phyloP scores from a whole-genome alignment of 2,329 filamentous ascomycete genomes.

The Colletotrichum chlorophyti region DNA sequence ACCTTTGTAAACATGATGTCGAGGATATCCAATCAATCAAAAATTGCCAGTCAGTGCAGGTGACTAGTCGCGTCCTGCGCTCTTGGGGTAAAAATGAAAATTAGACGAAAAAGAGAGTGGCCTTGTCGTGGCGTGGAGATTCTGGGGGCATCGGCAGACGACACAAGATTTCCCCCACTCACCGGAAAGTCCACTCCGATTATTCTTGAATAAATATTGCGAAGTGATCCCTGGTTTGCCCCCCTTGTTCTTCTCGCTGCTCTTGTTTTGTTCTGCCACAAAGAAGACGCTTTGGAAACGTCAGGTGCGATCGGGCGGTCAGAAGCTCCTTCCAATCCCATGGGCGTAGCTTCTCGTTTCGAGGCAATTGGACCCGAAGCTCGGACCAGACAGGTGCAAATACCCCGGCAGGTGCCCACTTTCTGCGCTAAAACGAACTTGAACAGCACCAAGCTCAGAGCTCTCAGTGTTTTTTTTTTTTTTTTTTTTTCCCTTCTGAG shows the following conservation, averaged over 20 bases:
- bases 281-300: conserved; percentile 2
- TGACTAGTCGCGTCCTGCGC: no score
- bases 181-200: conserved; percentile 11
- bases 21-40: no score
- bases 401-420: neutral
- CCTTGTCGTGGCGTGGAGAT: conserved; percentile 18
- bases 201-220: neutral
- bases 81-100: neutral
- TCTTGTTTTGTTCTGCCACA: conserved; percentile 9
- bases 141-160: conserved; percentile 18
- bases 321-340: conserved; percentile 1
- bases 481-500: neutral
- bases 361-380: conserved; percentile 16
- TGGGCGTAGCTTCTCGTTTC: conserved; percentile 7
- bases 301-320: conserved; percentile 10
- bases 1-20: no score
- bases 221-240: neutral
- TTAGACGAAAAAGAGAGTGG: conserved; percentile 1
- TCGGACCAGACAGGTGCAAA: conserved; percentile 15
- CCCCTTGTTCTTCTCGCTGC: neutral
- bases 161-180: conserved; percentile 19
- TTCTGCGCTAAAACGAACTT: neutral
- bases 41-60: no score
- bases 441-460: neutral
- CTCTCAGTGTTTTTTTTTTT: neutral